phyloP scores from a whole-genome alignment of 2,329 filamentous ascomycete species.

The Penicillium sp. region DNA sequence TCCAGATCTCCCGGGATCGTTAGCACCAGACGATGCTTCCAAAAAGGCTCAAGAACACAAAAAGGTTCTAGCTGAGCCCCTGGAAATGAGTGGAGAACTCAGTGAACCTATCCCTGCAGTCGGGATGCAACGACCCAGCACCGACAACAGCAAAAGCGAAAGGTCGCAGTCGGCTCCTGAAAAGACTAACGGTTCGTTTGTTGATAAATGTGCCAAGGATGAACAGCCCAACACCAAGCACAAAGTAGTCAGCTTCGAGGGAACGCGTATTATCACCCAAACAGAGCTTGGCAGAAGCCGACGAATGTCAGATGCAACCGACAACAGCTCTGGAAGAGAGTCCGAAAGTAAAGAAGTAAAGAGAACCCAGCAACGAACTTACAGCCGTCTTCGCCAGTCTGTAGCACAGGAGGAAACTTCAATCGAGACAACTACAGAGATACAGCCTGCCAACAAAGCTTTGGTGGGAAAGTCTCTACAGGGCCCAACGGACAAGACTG shows the following conservation, averaged over 20 bases:
- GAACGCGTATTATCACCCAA: neutral
- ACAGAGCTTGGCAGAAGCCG: constrained; percentile 1
- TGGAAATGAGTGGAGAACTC: neutral
- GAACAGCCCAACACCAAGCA: constrained; percentile 10
- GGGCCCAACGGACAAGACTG: neutral
- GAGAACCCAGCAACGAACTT: constrained; percentile 20
- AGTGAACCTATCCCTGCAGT: neutral
- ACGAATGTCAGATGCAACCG: constrained; percentile 4
- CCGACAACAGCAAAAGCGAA: neutral
- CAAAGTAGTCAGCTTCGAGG: constrained; percentile 27
- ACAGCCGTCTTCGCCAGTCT: constrained; percentile 21
- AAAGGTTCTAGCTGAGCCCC: neutral
- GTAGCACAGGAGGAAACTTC: constrained; percentile 3
- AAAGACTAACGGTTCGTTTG: neutral
- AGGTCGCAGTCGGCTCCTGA: neutral
- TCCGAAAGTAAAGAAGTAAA: constrained; percentile 11
- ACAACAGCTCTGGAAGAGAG: constrained; percentile 1
- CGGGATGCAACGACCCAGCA: neutral
- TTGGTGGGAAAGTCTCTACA: neutral
- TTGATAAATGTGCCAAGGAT: neutral
- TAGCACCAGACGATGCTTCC: neutral
- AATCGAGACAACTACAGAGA: neutral
- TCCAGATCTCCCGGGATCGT: neutral
- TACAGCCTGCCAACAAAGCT: neutral
- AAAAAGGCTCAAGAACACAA: neutral